Base-by-base conservation (phyloP, 768 basidiomycete genomes). In the Podaxis sp. region DNA sequence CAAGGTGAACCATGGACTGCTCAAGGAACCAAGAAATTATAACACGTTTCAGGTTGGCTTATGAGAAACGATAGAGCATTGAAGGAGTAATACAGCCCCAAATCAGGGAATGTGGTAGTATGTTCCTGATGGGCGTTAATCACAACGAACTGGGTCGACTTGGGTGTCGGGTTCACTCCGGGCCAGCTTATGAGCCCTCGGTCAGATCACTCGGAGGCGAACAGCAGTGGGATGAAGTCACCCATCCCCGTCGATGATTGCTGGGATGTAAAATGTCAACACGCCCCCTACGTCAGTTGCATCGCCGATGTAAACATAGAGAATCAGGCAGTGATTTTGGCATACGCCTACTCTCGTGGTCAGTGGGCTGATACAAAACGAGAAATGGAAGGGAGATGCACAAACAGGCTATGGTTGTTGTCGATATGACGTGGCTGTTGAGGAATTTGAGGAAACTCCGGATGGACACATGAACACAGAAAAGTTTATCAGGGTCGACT, bases 281-380 rank as follows among this genome's bases (percentile, higher is more conserved):
- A 95, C 90, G 2, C 91, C 93, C 48, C 92, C 90, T 0, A 88
- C 84, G 59, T 91, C 86, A 4, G 83, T 82, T 10, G 87, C 80
- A 35, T 91, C 87, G 9, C 93, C 93, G 47, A 94, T 88, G 68
- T 94, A 95, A 57, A 94, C 91, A 64, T 94, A 95, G 54, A 94
- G 80, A 65, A 95, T 94, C 61, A 91, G 79, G 68, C 91, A 94
- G 63, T 93, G 89, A 61, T 85, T 80, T 64, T 87, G 85, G 68
- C 93, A 95, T 53, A 95, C 80, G 68, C 89, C 92, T 95, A 67
- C 0, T 21, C 38, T 35, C 14, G 55, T 38, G 27, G 38, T n/a
- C 2, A 44, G 50, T 42, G 44, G 50, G 40, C 5, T 23, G 28
- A 1, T 42, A 44, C 51, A 55, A 21, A 36, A 36, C 52, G 4